Base-by-base conservation (phyloP, 2,329 filamentous ascomycete genomes). In the Periconia sp. region DNA sequence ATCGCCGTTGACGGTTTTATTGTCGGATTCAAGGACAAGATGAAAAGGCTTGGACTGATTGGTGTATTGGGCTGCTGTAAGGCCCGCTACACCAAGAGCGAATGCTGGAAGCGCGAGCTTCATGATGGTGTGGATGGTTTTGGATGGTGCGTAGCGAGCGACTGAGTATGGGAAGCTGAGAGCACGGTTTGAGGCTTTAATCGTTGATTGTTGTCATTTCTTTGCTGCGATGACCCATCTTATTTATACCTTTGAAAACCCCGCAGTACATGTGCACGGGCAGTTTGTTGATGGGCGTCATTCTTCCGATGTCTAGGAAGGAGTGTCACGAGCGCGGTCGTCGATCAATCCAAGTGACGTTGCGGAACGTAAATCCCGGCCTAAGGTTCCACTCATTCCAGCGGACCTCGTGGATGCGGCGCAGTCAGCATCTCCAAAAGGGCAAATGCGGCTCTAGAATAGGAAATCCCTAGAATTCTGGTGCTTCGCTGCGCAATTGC, bases 41-140 rank as follows among this genome's bases (percentile, higher is more conserved):
- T 68, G 43, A 65, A 79, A 79, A 11, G 75, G 73, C 16, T 61
- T 61, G 8, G 75, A 74, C 38, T 70, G 64, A 42, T 69, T 68
- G 46, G 56, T 57, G 56, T 64, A 66, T 48, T 72, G 68, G 8
- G 69, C 66, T 15, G 39, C 43, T n/a, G 52, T 51, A n/a, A 43
- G 22, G 17, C 52, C 52, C n/a, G 60, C 52, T 19, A 69, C 49
- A 26, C 55, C 46, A 24, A 65, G 33, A 37, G 52, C 21, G 38
- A 59, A 23, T 3, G 41, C 35, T n/a, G 52, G 23, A 4, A 55
- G 36, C 12, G 46, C 16, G 25, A 41, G 35, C 42, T 64, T 65
- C 64, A 63, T 61, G 43, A 52, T 54, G 18, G 40, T 47, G 36
- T 32, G 42, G 30, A 6, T 35, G 25, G 43, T 15, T 33, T 31